These are phyloP conservation scores for Metarhizium sp. DNA, from an alignment of 2,329 filamentous ascomycete species.

Conservation along the genomic window DNA sequence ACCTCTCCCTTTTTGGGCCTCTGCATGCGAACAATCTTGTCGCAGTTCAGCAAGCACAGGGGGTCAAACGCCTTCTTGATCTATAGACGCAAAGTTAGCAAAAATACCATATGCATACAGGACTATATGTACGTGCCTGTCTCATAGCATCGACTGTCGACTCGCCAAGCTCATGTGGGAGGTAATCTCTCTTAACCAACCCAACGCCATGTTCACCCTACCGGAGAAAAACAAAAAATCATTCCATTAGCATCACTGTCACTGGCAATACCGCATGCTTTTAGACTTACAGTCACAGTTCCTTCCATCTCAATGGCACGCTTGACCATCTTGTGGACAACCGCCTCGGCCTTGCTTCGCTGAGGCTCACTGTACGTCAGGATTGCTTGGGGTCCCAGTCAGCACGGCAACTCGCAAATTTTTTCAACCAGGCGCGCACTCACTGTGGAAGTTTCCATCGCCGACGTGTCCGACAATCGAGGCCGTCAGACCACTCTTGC, in stretches of 20 bases:
- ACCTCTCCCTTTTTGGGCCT: conserved; percentile 32
- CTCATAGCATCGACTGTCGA: conserved; percentile 74
- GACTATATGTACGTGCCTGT: conserved; percentile 42
- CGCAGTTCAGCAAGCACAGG: conserved; percentile 57
- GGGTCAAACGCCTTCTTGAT: conserved; percentile 77
- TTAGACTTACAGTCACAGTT: conserved; percentile 55
- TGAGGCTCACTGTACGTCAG: conserved; percentile 56
- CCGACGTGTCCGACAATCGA: conserved; percentile 63
- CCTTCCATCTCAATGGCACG: conserved; percentile 76
- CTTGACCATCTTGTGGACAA: conserved; percentile 81
- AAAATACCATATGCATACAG: background rate
- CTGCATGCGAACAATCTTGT: conserved; percentile 58
- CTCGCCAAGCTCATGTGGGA: conserved; percentile 67
- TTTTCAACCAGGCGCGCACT: conserved; percentile 12
- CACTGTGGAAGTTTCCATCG: conserved; percentile 69
- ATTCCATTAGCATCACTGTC: background rate
- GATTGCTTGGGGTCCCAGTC: conserved; percentile 30
- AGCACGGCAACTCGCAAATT: background rate
- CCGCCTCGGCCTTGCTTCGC: conserved; percentile 53
- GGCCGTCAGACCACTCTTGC: conserved; percentile 32
- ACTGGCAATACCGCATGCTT: background rate
- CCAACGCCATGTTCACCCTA: conserved; percentile 76
- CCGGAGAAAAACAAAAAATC: background rate
- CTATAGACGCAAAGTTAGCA: conserved; percentile 25
- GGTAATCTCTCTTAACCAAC: conserved; percentile 75